These are phyloP conservation scores for Solanum sejunctum DNA, from an alignment of 257 asterid species.

Conservation along the genomic window DNA sequence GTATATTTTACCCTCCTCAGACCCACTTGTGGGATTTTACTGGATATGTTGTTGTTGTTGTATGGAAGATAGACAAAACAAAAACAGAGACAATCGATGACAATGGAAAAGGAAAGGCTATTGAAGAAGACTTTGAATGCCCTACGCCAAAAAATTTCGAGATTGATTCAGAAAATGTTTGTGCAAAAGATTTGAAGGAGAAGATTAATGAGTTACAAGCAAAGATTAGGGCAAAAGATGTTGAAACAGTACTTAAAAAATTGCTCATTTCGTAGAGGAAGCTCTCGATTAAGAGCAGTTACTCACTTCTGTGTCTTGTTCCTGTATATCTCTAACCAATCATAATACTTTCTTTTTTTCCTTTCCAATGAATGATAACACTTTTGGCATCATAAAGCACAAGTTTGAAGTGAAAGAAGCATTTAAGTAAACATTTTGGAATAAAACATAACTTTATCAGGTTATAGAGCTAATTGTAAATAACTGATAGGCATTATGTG, in stretches of 20 bases:
- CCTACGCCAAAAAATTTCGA: not conserved
- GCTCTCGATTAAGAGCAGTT: conserved; percentile 74
- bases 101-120: not conserved
- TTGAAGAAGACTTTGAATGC: not conserved
- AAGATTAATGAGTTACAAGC: not conserved
- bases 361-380: not conserved
- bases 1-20: too few relatives aligned
- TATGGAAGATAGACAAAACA: not conserved
- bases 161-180: not conserved
- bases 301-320: conserved; percentile 85
- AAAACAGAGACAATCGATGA: not conserved
- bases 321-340: conserved; percentile 29
- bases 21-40: too few relatives aligned
- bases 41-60: too few relatives aligned
- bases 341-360: not conserved
- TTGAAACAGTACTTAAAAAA: not conserved
- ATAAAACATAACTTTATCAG: not conserved
- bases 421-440: not conserved
- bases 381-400: not conserved
- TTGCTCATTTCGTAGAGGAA: conserved; percentile 90
- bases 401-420: not conserved
- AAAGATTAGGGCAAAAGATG: not conserved
- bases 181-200: not conserved
- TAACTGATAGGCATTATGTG: not conserved
- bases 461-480: not conserved